Conservation (phyloP, 768 basidiomycete species). For the Podaxis rugospora region DNA sequence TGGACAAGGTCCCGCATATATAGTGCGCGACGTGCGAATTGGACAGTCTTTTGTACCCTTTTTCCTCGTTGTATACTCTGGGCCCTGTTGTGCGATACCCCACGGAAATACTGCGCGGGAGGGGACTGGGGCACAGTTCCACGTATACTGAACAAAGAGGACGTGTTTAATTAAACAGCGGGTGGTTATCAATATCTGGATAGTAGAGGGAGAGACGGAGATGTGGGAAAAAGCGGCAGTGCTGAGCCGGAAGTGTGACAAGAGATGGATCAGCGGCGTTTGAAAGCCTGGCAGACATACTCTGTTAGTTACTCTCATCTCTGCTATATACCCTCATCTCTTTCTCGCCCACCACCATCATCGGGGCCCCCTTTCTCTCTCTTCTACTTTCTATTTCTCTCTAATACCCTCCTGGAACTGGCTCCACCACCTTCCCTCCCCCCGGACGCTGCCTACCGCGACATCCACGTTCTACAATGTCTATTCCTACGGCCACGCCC, state of each 20-base stretch:
- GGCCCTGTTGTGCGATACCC: not conserved
- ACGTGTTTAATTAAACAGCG: no score
- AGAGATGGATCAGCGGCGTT: slow-evolving; percentile 3
- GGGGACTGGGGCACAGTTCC: not conserved
- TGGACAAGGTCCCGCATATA: not conserved
- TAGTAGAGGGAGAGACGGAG: not conserved
- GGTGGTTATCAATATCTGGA: not conserved
- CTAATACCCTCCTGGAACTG: slow-evolving; percentile 7
- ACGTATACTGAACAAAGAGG: not conserved
- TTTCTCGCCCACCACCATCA: slow-evolving; percentile 5
- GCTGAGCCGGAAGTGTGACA: slow-evolving; percentile 23
- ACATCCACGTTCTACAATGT: not conserved
- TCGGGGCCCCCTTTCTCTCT: slow-evolving; percentile 5
- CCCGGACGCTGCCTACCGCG: not conserved
- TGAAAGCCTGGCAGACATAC: slow-evolving; percentile 16
- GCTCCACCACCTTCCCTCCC: not conserved
- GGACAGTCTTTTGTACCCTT: not conserved
- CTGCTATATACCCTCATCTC: slow-evolving; percentile 13
- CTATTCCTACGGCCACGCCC: slow-evolving; percentile 3
- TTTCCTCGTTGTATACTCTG: not conserved
- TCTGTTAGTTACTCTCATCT: slow-evolving; percentile 18
- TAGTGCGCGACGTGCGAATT: not conserved
- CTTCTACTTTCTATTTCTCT: slow-evolving; percentile 8
- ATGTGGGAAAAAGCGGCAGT: slow-evolving; percentile 15
- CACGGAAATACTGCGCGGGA: not conserved